Base-by-base conservation (phyloP, 2,329 filamentous ascomycete genomes). In the Bisporella sp. region DNA sequence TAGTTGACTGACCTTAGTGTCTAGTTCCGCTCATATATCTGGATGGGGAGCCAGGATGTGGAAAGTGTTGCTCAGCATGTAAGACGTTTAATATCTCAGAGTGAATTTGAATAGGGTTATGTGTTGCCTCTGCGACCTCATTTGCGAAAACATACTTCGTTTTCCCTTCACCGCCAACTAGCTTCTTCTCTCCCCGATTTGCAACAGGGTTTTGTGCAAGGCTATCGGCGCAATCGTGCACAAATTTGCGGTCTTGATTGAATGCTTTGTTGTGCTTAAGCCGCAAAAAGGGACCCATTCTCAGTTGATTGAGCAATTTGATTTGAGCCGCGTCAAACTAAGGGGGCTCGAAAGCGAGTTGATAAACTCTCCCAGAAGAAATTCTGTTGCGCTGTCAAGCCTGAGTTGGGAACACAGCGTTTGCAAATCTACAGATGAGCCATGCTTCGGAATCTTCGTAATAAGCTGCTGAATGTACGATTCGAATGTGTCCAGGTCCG, bases 401-500 rank as follows among this genome's bases (percentile, higher is more conserved):
- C 65, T 68, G 21, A 87, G 70, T 61, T 74, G 73, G 58, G 82
- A 81, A 58, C 87, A 79, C 12, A 85, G 66, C 3, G 70, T 69
- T 54, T 84, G 78, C 5, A 87, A 63, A 56, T 87, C 81, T n/a
- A 87, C 71, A 1, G 66, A 69, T 2, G 64, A 64, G 48, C 78
- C 74, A 57, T 81, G 72, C 4, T 60, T 64, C 0, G 81, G 81
- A 4, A 88, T 73, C 4, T 72, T 71, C 29, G 76, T 66, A 46
- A 88, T 67, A 41, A 82, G 68, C 40, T 78, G 73, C 47, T 76
- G 68, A 5, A 87, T 73, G 64, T 91, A 85, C n/a, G 73, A 71
- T 62, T 90, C 85, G 56, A 88, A 83, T 47, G 82, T 79, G 32
- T 79, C 73, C 28, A 91, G 71, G 63, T 91, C 85, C 30, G 82